Evolutionary conservation across 176 grass and related monocot species (phyloP).

Genomic region (Areca catechu): DNA sequence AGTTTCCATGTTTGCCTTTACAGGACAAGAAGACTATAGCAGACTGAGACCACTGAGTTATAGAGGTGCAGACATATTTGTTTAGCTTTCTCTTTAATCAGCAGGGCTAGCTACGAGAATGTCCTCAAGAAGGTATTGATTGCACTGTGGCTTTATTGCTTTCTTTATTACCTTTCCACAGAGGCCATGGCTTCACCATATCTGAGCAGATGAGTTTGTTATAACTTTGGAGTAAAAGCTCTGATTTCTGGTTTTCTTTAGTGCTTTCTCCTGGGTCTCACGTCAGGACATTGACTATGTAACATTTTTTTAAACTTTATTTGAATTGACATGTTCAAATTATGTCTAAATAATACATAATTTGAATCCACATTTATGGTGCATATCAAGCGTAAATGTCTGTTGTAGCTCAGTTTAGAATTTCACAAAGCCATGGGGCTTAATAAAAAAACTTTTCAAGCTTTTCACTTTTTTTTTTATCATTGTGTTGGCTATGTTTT

Average conservation of each 20-base stretch:
- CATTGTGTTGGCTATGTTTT: too few relatives aligned
- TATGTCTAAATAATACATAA: background rate
- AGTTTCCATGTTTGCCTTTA: conserved; percentile 1
- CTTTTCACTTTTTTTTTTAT: too few relatives aligned
- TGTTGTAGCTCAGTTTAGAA: too few relatives aligned
- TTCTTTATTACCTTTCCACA: background rate
- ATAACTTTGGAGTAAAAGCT: background rate
- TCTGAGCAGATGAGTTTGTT: too few relatives aligned
- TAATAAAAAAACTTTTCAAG: too few relatives aligned
- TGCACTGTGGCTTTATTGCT: background rate
- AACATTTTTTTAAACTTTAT: background rate
- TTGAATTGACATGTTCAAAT: background rate
- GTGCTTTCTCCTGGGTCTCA: background rate
- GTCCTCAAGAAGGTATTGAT: conserved; percentile 71
- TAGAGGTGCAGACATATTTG: conserved; percentile 77
- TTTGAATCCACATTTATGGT: background rate
- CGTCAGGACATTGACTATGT: background rate
- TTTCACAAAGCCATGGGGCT: too few relatives aligned
- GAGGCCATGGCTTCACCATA: background rate
- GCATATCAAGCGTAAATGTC: too few relatives aligned
- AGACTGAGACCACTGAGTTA: conserved; percentile 87
- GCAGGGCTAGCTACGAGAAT: conserved; percentile 91
- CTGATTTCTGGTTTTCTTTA: background rate
- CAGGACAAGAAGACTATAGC: conserved; percentile 94
- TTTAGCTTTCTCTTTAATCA: conserved; percentile 93